Evolutionary conservation across 2,329 filamentous ascomycete species (phyloP), one percentile per base, ranked within the genome.

Genomic region (Aspergillus candidus): DNA sequence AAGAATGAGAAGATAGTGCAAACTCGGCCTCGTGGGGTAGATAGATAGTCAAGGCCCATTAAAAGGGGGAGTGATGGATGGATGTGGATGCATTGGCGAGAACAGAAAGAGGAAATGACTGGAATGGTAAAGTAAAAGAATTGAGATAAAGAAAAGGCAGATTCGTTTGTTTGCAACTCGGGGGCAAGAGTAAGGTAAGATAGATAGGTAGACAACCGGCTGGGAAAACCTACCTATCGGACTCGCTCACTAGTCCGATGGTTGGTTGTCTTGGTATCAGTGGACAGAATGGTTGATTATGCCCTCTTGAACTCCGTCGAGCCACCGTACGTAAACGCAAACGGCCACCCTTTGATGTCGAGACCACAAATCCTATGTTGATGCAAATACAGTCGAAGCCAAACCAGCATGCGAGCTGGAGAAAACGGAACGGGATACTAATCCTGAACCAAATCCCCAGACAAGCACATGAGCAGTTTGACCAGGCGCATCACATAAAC

Each of bases 241-340:
- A 27, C 22, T 27, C 6, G 2, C 8, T 18, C 3, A 18, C 18
- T 18, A 18, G 18, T 31, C 31, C 33, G 31, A 37, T 42, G 32
- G 29, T 36, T 46, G 43, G 40, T 39, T 46, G 46, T 14, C 33
- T 10, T 14, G 43, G 35, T 40, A 44, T 46, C 40, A 47, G 46
- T 36, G 43, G 35, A 41, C 43, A 41, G 15, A 38, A 10, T n/a
- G 32, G 30, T 39, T 4, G 13, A 32, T 22, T 22, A 15, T 6
- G 22, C 22, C 22, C 22, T 27, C 22, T 27, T 27, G 22, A 27
- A 27, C 22, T 27, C 22, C 35, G 38, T 34, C 38, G 8, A 32
- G 38, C 27, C 27, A 41, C 38, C 6, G 32, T 13, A 41, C 17
- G 14, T 30, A 35, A 29, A 30, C 13, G 17, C 35, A 38, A 37